Base-by-base conservation (phyloP, 2,329 filamentous ascomycete species). In the Aspergillus japonicus region DNA sequence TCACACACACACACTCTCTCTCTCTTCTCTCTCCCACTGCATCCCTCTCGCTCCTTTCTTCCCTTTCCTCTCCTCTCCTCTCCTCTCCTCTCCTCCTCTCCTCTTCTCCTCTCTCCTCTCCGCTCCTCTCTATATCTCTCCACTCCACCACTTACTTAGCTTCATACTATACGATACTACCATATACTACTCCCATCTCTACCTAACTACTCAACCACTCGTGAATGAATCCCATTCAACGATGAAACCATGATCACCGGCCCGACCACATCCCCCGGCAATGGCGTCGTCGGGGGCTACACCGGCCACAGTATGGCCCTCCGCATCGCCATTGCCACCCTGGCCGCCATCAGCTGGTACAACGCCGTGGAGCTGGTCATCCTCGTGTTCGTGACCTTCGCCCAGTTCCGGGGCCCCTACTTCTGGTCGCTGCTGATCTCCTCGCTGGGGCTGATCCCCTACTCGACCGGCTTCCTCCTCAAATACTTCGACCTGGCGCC, bases 391-490 rank as follows among this genome's bases (percentile, higher is more conserved):
- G 75, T 78, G 60, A 82, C 79, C 5, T 83, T 83, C 63, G 75
- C 74, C 48, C 70, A 73, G 55, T 80, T 78, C 52, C 71, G 68
- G 29, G 79, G 80, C 3, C 72, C 82, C 10, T 83, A 83, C 69
- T 83, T 83, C 67, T 83, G 79, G 77, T 79, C 77, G 61, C 68
- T 81, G 49, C 62, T 82, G n/a, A 61, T 79, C 11, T 76, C 80
- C 11, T 71, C 74, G 12, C 54, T 75, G 29, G 81, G 81, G 24
- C 73, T 82, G 39, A 67, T 80, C 4, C 75, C 79, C 3, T 79
- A 82, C 65, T 74, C 77, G 3, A 63, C 81, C 11, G 80, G 79
- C 4, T 81, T 81, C 63, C 58, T 82, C 29, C 69, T 83, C 63
- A 81, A 81, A 61, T 80, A 79, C 66, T 81, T 80, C 65, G 63